phyloP scores from a whole-genome alignment of 176 grass and related monocot genomes.

The Raddia distichophylla region DNA sequence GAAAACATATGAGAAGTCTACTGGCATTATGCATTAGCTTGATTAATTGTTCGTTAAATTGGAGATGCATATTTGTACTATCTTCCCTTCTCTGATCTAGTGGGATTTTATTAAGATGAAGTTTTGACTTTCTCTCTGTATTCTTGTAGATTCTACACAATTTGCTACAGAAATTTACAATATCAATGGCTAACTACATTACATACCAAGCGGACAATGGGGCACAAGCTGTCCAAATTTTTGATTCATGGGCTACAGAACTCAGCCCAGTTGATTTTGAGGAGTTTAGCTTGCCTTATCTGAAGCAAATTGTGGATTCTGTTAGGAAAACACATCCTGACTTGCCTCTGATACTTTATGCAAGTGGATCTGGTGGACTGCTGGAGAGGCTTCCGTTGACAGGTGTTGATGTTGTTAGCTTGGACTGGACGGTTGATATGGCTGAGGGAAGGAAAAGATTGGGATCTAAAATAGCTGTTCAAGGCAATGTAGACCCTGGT shows the following conservation, averaged over 20 bases:
- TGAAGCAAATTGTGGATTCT: slow-evolving; percentile 83
- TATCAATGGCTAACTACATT: slow-evolving; percentile 82
- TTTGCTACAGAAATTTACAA: slow-evolving; percentile 82
- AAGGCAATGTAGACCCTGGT: slow-evolving; percentile 95
- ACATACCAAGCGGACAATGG: slow-evolving; percentile 94
- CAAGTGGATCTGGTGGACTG: slow-evolving; percentile 92
- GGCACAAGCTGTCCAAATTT: slow-evolving; percentile 94
- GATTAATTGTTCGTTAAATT: slow-evolving; percentile 14
- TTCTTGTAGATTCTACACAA: slow-evolving; percentile 81
- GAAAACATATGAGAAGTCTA: slow-evolving; percentile 4
- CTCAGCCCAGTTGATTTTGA: slow-evolving; percentile 94
- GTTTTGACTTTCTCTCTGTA: slow-evolving; percentile 8
- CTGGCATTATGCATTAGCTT: slow-evolving; percentile 1
- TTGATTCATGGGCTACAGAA: slow-evolving; percentile 98
- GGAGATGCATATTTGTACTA: background rate
- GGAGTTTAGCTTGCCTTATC: slow-evolving; percentile 92
- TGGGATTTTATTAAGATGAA: slow-evolving; percentile 18
- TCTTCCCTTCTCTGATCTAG: background rate
- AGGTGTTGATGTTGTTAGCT: slow-evolving; percentile 91
- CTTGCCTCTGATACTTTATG: slow-evolving; percentile 95
- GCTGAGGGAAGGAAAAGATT: slow-evolving; percentile 85
- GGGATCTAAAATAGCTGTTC: slow-evolving; percentile 84
- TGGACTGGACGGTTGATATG: slow-evolving; percentile 99
- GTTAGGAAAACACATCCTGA: slow-evolving; percentile 83
- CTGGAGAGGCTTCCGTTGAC: slow-evolving; percentile 83